Evolutionary conservation across 2,329 filamentous ascomycete genomes (phyloP).

Genomic region (Botrytis fragariae): DNA sequence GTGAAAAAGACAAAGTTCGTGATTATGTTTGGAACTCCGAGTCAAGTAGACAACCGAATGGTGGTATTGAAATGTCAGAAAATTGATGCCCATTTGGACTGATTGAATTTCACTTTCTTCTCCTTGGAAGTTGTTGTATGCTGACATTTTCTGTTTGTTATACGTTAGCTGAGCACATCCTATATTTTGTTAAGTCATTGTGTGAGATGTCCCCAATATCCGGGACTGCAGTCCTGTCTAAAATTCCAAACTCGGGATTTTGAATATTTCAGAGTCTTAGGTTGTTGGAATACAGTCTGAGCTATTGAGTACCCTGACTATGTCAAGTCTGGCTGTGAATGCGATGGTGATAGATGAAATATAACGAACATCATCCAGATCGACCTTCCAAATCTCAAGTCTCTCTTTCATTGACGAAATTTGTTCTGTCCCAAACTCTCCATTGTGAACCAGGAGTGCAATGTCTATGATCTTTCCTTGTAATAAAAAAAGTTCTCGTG

Average conservation of each 20-base stretch:
- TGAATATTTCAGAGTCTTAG: not conserved
- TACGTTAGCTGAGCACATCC: not conserved
- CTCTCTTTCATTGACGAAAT: not conserved
- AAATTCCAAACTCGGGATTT: not conserved
- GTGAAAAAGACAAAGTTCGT: conserved; percentile 20
- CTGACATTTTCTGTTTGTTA: not conserved
- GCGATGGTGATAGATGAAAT: not conserved
- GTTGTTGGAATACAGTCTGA: not conserved
- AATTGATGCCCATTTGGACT: conserved; percentile 21
- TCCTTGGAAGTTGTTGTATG: not conserved
- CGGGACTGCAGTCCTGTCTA: not conserved
- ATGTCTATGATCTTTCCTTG: conserved; percentile 23
- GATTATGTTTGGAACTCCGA: conserved; percentile 14
- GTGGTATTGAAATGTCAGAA: conserved; percentile 25
- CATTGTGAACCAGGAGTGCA: not conserved
- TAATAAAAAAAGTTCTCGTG: conserved; percentile 17
- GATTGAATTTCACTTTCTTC: conserved; percentile 13
- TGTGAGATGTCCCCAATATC: not conserved
- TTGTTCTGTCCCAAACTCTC: not conserved
- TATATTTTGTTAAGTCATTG: not conserved
- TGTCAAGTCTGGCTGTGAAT: not conserved
- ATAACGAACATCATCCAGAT: conserved; percentile 2
- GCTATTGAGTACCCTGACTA: not conserved
- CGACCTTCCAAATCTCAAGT: not conserved
- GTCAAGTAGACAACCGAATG: conserved; percentile 24